These are phyloP conservation scores for Exophiala aquamarina DNA, from an alignment of 2,329 filamentous ascomycete genomes.

Conservation along the genomic window DNA sequence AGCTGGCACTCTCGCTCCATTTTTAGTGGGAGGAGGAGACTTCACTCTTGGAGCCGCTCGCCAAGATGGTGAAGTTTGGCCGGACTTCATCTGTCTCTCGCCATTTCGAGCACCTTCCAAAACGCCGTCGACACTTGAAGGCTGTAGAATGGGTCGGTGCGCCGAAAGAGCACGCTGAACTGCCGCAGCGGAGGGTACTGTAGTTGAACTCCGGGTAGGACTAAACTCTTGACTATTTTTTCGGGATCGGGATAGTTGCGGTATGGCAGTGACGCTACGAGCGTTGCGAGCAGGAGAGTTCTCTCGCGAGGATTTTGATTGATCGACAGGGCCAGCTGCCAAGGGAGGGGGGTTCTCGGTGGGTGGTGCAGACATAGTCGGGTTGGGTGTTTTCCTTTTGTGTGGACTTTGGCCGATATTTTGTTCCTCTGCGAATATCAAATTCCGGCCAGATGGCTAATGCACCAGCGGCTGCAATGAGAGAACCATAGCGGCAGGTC, in stretches of 20 bases:
- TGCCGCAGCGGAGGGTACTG: constrained; percentile 60
- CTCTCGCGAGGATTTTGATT: constrained; percentile 16
- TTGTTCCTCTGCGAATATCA: too few relatives aligned
- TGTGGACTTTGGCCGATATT: too few relatives aligned
- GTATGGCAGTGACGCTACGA: constrained; percentile 28
- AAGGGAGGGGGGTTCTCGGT: constrained; percentile 10
- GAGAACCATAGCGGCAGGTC: constrained; percentile 17
- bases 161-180: constrained; percentile 69
- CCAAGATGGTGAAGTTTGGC: constrained; percentile 63
- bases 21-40: constrained; percentile 66
- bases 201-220: constrained; percentile 51
- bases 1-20: constrained; percentile 33
- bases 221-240: constrained; percentile 69
- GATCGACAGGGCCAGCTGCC: constrained; percentile 8
- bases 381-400: neutral
- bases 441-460: constrained; percentile 10
- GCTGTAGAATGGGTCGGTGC: constrained; percentile 63
- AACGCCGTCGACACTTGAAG: constrained; percentile 60
- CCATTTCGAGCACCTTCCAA: constrained; percentile 64
- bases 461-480: constrained; percentile 4
- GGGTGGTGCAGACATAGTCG: constrained; percentile 15
- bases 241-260: constrained; percentile 54
- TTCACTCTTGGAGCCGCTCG: constrained; percentile 74
- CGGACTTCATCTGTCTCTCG: constrained; percentile 57
- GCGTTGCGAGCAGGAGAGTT: constrained; percentile 20